Evolutionary conservation across 148 eudicot species (phyloP), one percentile per base, ranked within the genome.

Genomic region (Spergularia marina): DNA sequence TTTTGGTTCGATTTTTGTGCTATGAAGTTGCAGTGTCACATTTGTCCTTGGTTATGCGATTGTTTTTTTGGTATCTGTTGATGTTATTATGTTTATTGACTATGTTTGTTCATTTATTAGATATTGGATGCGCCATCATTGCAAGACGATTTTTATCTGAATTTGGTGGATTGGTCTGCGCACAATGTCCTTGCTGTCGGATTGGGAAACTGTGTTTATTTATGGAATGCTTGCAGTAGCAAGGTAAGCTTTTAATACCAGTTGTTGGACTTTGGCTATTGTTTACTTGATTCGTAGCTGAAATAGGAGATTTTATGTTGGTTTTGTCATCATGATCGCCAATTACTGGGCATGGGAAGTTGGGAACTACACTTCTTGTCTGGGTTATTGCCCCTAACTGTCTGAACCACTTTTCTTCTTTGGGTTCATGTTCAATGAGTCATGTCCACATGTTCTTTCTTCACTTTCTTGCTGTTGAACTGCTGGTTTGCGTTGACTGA

Each of bases 161-260:
- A 91, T 75, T 92, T 94, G 79, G 94, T 94, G 23, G 98, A 94
- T 70, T 94, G 98, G 98, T 94, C 98, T 58, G 81, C 98, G 1
- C 82, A 85, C 58, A 89, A 94, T 82, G 89, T 94, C 5, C 84
- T 94, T 78, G 86, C 98, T 41, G 98, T 94, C 51, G 98, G 98
- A 63, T 83, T 94, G 82, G 93, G 91, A 2, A 91, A 86, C 72
- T 88, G 92, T 55, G 98, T 94, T 58, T 93, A 94, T 78, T 74
- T 94, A 53, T 94, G 98, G 98, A 92, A 94, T 85, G 98, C 98
- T 76, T 86, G 85, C 66, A 94, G 94, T 83, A 94, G 98, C 82
- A 91, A 94, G 97, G 98, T 94, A 70, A 69, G 72, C 78, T 57
- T 41, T 20, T 41, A 21, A 1, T 52, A 16, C 68, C 44, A 9